Percentiles rank a stretch among this genome's conserved stretches.
These are phyloP conservation scores for Begonia masoniana DNA, from an alignment of 306 rosid genomes.

Conservation along the genomic window DNA sequence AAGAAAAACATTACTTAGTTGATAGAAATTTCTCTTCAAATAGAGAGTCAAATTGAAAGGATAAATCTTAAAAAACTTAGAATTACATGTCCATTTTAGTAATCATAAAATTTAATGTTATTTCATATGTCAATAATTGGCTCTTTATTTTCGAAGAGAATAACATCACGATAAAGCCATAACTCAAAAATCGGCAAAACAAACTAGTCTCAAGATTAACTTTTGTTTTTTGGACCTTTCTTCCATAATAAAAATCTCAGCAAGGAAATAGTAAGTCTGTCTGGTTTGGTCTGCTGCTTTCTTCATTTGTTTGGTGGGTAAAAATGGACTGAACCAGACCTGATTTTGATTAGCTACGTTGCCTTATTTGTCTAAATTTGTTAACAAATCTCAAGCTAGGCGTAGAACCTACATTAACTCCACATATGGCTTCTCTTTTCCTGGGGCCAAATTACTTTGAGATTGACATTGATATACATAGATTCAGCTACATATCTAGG, in stretches of 20 bases:
- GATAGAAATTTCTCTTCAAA: too few species aligned
- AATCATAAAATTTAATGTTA: not conserved
- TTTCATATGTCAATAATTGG: not conserved
- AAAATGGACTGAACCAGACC: too few species aligned
- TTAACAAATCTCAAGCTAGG: not conserved
- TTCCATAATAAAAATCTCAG: not conserved
- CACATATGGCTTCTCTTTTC: not conserved
- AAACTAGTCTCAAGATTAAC: too few species aligned
- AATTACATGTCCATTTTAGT: too few species aligned
- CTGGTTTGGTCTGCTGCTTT: too few species aligned
- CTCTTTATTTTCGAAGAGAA: too few species aligned
- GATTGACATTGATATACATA: slow-evolving; percentile 87
- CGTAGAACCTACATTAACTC: not conserved
- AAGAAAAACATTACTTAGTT: too few species aligned
- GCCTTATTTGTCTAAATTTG: not conserved
- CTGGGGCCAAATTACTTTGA: slow-evolving; percentile 89
- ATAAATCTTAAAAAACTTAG: too few species aligned
- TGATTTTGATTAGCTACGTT: too few species aligned
- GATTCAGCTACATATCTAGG: slow-evolving; percentile 87
- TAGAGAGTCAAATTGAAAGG: not conserved
- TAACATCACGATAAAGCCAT: not conserved
- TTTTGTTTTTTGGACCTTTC: not conserved
- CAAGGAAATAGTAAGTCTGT: too few species aligned
- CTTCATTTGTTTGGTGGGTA: too few species aligned
- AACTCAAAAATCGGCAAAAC: too few species aligned